phyloP scores from a whole-genome alignment of 73 alveolate genomes.

The Paramecium sexaurelia region DNA sequence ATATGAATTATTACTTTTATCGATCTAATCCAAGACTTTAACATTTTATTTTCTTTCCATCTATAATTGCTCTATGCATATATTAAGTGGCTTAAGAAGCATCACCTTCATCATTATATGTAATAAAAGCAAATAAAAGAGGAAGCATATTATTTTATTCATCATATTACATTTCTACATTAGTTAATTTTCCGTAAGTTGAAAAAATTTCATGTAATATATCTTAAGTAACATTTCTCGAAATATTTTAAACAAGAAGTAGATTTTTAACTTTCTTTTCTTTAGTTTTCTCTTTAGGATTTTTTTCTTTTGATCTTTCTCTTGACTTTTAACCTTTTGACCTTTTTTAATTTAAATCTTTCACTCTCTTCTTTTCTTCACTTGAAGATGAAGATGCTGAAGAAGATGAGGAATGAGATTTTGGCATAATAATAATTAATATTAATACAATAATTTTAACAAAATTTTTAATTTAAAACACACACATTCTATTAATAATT shows the following conservation, averaged over 20 bases:
- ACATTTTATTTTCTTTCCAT: slow-evolving; percentile 26
- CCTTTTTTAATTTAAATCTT: background rate
- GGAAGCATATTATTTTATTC: slow-evolving; percentile 38
- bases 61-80: slow-evolving; percentile 23
- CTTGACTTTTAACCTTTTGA: slow-evolving; percentile 1
- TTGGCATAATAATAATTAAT: slow-evolving; percentile 3
- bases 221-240: slow-evolving; percentile 19
- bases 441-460: background rate
- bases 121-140: background rate
- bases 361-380: slow-evolving; percentile 21
- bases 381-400: slow-evolving; percentile 25
- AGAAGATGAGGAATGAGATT: slow-evolving; percentile 12
- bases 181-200: background rate
- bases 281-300: background rate
- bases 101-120: slow-evolving; percentile 31
- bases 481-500: background rate
- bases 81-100: slow-evolving; percentile 45
- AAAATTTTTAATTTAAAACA: background rate
- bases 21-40: background rate
- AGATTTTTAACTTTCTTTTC: slow-evolving; percentile 19
- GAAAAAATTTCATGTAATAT: background rate
- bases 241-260: background rate
- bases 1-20: background rate
- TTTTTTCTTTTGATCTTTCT: background rate
- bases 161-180: background rate